phyloP scores from a whole-genome alignment of 805 yeast genomes.

The Diddensiella santjacobensis region DNA sequence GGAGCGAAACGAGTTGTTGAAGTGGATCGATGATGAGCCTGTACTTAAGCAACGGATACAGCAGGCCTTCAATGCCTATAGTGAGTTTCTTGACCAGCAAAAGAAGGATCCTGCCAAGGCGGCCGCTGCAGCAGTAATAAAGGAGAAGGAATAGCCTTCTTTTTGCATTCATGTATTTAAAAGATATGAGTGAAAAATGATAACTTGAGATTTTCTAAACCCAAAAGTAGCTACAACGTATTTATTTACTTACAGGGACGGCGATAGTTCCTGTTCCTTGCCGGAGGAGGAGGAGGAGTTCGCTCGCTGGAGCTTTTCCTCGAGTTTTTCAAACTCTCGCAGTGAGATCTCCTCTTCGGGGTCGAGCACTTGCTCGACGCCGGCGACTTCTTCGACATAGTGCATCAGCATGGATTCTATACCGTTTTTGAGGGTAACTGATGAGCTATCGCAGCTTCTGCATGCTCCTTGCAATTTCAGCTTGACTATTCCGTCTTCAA shows the following conservation, averaged over 20 bases:
- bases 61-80: slow-evolving; percentile 88
- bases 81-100: slow-evolving; percentile 56
- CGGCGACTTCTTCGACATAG: slow-evolving; percentile 91
- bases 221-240: too few relatives aligned
- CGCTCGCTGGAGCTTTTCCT: slow-evolving; percentile 45
- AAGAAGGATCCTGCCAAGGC: not conserved
- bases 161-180: too few relatives aligned
- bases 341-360: slow-evolving; percentile 72
- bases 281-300: slow-evolving; percentile 17
- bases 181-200: not conserved
- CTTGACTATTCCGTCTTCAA: slow-evolving; percentile 84
- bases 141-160: too few relatives aligned
- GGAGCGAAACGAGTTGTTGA: slow-evolving; percentile 78
- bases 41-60: slow-evolving; percentile 79
- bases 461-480: slow-evolving; percentile 94
- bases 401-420: slow-evolving; percentile 97
- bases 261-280: slow-evolving; percentile 16
- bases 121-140: not conserved
- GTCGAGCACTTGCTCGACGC: slow-evolving; percentile 83
- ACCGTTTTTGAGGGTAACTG: slow-evolving; percentile 90
- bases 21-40: slow-evolving; percentile 79
- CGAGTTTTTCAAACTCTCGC: slow-evolving; percentile 81
- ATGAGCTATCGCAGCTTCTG: slow-evolving; percentile 85
- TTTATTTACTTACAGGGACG: slow-evolving; percentile 19
- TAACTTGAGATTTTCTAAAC: too few relatives aligned